Base-by-base conservation (phyloP, 257 asterid species). In the Sherardia arvensis region DNA sequence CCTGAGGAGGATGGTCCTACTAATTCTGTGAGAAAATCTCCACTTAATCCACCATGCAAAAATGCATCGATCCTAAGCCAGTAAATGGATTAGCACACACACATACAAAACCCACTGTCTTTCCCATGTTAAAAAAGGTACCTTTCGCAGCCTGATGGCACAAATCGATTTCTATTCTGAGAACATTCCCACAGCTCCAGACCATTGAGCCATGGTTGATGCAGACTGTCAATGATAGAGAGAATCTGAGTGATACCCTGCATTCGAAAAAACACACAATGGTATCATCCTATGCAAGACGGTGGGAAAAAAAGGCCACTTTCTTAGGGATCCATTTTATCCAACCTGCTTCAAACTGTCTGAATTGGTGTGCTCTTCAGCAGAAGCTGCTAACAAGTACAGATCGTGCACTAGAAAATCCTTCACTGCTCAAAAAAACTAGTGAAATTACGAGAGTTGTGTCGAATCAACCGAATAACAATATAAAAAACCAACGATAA, bases 1-100 rank as follows among this genome's bases (percentile, higher is more conserved):
- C 96, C 82, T 32, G 96, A 91, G 67, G 94, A 84, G 56, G 97
- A 85, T 60, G 91, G 88, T 62, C 97, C 96, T 63, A 88, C 96
- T 68, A 91, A 80, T 85, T 91, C 97, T 1, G 84, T 84, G 45
- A 91, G 81, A 67, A 84, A 82, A 53, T 95, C 96, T 64, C 67
- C 77, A 22, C 62, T 78, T 17, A 91, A 62, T 65, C 97, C 97
- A 53, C 96, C 96, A 64, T 73, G 80, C 66, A 91, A 86, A 76
- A 91, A 81, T 66, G 66, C 65, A 77, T 91, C 96, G 65, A 90
- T 77, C 82, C 97, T 90, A 71, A 55, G 69, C 48, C 48, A 47
- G 36, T 27, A 61, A 27, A 47, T 25, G 29, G 66, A 43, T n/a
- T n/a, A n/a, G n/a, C n/a, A 30, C 34, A 30, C 34, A 30, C 34